Conservation (phyloP, 2,329 filamentous ascomycete species). For the Aspergillus sp. region DNA sequence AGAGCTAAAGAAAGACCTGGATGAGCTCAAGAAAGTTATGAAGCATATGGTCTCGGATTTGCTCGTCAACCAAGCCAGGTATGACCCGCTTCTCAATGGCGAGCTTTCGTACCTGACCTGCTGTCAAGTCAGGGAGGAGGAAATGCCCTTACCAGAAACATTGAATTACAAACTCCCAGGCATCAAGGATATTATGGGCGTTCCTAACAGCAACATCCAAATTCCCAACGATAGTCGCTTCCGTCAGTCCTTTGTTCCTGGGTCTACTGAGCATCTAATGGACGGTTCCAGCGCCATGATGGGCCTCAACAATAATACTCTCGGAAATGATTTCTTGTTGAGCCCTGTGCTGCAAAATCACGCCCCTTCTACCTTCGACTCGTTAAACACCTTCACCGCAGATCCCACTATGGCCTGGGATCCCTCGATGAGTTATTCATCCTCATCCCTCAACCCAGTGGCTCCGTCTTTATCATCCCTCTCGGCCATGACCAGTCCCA, state of each 20-base stretch:
- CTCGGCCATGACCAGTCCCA: background rate
- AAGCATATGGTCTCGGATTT: constrained; percentile 33
- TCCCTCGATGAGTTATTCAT: background rate
- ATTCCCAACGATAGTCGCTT: background rate
- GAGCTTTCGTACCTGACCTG: constrained; percentile 47
- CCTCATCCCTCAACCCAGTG: background rate
- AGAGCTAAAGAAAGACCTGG: constrained; percentile 20
- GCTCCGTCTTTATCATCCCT: background rate
- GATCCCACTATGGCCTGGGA: background rate
- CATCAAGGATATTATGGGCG: background rate
- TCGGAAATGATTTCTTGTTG: background rate
- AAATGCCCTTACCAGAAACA: constrained; percentile 10
- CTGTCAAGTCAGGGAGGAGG: constrained; percentile 32
- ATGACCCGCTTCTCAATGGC: constrained; percentile 32
- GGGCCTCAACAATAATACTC: background rate
- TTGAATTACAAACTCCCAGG: background rate
- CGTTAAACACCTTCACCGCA: background rate
- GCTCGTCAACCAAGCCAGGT: constrained; percentile 39
- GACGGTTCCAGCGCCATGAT: background rate
- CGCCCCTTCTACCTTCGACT: background rate
- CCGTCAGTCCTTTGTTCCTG: background rate
- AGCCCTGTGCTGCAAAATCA: background rate
- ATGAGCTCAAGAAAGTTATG: constrained; percentile 42
- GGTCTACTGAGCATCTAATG: background rate
- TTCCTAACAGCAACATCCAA: background rate